Conservation (phyloP, 2,329 filamentous ascomycete genomes). For the Hypoxylon sp. region DNA sequence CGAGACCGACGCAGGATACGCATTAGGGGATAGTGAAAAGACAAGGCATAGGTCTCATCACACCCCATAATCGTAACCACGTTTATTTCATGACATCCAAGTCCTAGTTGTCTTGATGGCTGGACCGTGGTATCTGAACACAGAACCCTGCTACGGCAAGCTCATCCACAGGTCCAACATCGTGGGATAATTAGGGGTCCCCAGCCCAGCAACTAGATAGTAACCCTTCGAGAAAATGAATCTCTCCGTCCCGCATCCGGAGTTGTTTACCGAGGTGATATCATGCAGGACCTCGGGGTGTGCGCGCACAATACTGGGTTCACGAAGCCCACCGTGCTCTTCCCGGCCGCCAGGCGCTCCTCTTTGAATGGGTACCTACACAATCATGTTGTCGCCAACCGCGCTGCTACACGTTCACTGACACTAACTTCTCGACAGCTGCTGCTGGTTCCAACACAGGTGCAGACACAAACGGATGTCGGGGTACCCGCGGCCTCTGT, state of each 20-base stretch:
- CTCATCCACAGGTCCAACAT: slow-evolving; percentile 14
- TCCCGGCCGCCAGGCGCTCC: neutral
- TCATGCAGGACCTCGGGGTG: slow-evolving; percentile 24
- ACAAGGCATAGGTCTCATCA: no score
- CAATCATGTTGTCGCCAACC: neutral
- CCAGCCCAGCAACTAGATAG: slow-evolving; percentile 7
- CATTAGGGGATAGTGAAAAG: no score
- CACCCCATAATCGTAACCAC: no score
- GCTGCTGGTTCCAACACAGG: no score
- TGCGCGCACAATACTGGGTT: slow-evolving; percentile 12
- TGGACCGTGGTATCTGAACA: no score
- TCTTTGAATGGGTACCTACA: slow-evolving; percentile 10
- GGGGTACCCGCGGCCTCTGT: no score
- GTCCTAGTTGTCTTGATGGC: no score
- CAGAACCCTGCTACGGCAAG: slow-evolving; percentile 14
- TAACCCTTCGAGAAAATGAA: slow-evolving; percentile 15
- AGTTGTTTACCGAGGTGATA: slow-evolving; percentile 25
- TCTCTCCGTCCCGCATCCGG: slow-evolving; percentile 23
- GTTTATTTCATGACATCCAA: no score
- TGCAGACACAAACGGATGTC: no score
- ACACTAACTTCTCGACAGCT: no score
- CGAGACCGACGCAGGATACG: no score
- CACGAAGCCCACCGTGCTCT: neutral
- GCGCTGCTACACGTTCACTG: slow-evolving; percentile 1
- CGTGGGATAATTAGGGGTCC: slow-evolving; percentile 13